Evolutionary conservation across 768 basidiomycete species (phyloP).

Genomic region (Psilocybe subaeruginosa): DNA sequence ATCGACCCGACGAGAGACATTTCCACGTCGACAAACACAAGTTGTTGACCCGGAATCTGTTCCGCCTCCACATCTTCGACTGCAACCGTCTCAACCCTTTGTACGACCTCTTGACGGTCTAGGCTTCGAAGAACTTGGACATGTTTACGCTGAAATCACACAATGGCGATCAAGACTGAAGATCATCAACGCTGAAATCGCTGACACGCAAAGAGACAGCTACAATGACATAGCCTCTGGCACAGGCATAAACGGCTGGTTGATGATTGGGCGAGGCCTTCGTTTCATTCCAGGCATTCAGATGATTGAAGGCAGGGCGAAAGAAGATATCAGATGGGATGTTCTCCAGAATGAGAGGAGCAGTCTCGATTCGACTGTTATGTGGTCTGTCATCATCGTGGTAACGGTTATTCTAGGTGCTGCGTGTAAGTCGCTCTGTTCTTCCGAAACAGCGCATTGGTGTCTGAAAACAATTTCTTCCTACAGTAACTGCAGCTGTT

Average conservation of each 20-base stretch:
- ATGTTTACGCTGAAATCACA: slow-evolving; percentile 71
- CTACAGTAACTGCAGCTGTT: slow-evolving; percentile 67
- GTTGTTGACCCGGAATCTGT: slow-evolving; percentile 38
- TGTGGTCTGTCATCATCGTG: slow-evolving; percentile 61
- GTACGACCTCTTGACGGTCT: slow-evolving; percentile 77
- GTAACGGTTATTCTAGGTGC: slow-evolving; percentile 55
- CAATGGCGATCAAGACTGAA: slow-evolving; percentile 72
- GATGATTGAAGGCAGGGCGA: slow-evolving; percentile 78
- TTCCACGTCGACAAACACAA: slow-evolving; percentile 52
- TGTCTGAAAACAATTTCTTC: background rate
- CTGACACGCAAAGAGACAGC: slow-evolving; percentile 63
- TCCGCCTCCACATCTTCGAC: slow-evolving; percentile 66
- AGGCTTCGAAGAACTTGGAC: slow-evolving; percentile 64
- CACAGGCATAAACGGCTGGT: slow-evolving; percentile 71
- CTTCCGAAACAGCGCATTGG: slow-evolving; percentile 6
- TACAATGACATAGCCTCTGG: slow-evolving; percentile 79
- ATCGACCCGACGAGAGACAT: slow-evolving; percentile 57
- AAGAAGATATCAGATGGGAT: slow-evolving; percentile 84
- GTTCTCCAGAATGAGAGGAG: slow-evolving; percentile 66
- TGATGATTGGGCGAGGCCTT: slow-evolving; percentile 74
- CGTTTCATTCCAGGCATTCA: slow-evolving; percentile 63
- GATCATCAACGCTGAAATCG: slow-evolving; percentile 72
- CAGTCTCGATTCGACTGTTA: slow-evolving; percentile 44
- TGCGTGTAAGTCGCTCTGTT: slow-evolving; percentile 52
- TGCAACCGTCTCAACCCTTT: slow-evolving; percentile 71